These are phyloP conservation scores for Crithidia sp. DNA, from an alignment of 208 protist genomes.

Conservation along the genomic window DNA sequence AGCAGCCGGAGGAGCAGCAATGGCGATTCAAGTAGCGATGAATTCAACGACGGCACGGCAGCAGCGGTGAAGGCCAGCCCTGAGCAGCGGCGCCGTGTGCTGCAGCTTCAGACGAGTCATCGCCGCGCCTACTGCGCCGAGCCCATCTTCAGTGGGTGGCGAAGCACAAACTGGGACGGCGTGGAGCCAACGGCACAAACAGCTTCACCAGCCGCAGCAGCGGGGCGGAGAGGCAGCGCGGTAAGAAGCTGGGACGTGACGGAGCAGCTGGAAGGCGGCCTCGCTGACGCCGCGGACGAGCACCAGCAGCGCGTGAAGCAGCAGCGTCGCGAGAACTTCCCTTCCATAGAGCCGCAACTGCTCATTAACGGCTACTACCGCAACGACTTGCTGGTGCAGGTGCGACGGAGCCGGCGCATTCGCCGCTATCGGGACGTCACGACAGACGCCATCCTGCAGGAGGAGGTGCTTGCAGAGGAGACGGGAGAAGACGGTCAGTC, in stretches of 20 bases:
- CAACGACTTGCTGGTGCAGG: conserved; percentile 76
- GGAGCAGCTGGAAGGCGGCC: background rate
- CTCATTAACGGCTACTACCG: conserved; percentile 70
- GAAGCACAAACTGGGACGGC: conserved; percentile 35
- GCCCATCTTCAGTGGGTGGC: conserved; percentile 43
- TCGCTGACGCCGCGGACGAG: background rate
- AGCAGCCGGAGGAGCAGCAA: conserved; percentile 30
- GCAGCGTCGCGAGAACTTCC: conserved; percentile 61
- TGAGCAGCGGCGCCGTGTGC: background rate
- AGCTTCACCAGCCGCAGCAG: background rate
- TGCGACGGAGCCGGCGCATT: conserved; percentile 47
- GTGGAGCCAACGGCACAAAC: background rate
- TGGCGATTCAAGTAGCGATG: background rate
- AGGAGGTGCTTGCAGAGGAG: conserved; percentile 31
- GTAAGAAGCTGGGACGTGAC: too few species aligned
- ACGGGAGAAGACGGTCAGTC: background rate
- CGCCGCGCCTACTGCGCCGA: conserved; percentile 40
- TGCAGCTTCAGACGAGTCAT: conserved; percentile 18
- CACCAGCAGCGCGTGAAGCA: conserved; percentile 9
- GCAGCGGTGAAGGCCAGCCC: background rate
- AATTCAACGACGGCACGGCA: background rate
- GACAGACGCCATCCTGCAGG: conserved; percentile 58
- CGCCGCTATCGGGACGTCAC: conserved; percentile 49
- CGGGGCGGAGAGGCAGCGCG: too few species aligned
- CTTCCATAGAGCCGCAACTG: conserved; percentile 73